Percentiles rank a stretch among this genome's conserved stretches.
These are phyloP conservation scores for Kwoniella sp. DNA, from an alignment of 768 basidiomycete species.

Conservation along the genomic window DNA sequence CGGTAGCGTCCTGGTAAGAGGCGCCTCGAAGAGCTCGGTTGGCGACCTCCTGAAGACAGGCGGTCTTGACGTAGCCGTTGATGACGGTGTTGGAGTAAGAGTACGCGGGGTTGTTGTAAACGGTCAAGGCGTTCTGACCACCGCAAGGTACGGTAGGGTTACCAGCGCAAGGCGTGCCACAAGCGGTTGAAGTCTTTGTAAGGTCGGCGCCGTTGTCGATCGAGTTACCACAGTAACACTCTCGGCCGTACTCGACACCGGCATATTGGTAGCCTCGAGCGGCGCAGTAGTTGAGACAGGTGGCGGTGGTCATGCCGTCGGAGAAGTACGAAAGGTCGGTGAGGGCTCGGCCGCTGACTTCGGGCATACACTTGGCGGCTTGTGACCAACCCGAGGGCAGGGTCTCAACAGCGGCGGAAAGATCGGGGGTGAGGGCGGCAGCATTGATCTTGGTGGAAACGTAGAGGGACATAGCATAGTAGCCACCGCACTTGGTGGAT, in stretches of 20 bases:
- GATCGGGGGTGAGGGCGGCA: conserved; percentile 18
- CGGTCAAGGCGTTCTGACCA: conserved; percentile 24
- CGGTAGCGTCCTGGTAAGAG: conserved; percentile 22
- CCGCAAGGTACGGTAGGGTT: conserved; percentile 24
- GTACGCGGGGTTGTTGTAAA: conserved; percentile 30
- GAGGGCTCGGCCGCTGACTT: conserved; percentile 41
- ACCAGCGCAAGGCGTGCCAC: conserved; percentile 34
- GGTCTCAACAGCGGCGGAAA: conserved; percentile 21
- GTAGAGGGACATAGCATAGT: conserved; percentile 23
- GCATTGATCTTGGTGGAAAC: conserved; percentile 29
- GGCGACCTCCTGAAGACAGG: conserved; percentile 42
- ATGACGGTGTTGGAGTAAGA: conserved; percentile 28
- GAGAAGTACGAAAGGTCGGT: conserved; percentile 29
- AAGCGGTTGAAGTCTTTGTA: conserved; percentile 15
- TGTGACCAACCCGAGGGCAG: conserved; percentile 32
- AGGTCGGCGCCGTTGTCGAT: conserved; percentile 38
- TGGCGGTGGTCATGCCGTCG: conserved; percentile 30
- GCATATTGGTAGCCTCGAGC: conserved; percentile 31
- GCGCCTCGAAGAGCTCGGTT: conserved; percentile 41
- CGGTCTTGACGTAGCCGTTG: conserved; percentile 36
- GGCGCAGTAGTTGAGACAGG: conserved; percentile 36
- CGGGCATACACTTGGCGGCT: conserved; percentile 30
- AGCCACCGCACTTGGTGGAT: conserved; percentile 28
- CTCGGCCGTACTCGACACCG: conserved; percentile 31
- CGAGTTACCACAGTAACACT: conserved; percentile 41